phyloP scores from a whole-genome alignment of 345 rosid genomes.

The Populus euphratica region DNA sequence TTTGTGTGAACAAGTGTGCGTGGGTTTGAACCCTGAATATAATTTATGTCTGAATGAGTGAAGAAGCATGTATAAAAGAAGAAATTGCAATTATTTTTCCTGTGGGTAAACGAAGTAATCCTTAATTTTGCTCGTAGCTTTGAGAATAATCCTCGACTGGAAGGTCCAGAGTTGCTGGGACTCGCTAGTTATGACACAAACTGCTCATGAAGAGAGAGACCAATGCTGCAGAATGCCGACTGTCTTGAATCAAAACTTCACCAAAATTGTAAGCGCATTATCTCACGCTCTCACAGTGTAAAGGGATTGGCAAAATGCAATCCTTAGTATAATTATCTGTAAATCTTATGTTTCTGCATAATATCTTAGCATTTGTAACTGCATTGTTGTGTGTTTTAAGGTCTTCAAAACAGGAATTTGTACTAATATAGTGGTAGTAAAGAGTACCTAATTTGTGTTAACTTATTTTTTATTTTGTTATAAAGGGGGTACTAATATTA shows the following conservation, averaged over 20 bases:
- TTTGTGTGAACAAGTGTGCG: neutral
- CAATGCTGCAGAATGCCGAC: neutral
- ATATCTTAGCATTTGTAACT: conserved; percentile 13
- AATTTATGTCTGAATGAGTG: neutral
- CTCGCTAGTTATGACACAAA: conserved; percentile 85
- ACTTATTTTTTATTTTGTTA: too few species aligned
- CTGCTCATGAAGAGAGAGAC: conserved; percentile 47
- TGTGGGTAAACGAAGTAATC: neutral
- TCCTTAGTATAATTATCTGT: conserved; percentile 29
- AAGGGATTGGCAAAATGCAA: conserved; percentile 20
- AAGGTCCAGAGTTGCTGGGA: conserved; percentile 90
- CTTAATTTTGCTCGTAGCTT: conserved; percentile 44
- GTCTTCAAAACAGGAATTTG: conserved; percentile 20
- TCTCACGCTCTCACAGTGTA: conserved; percentile 23
- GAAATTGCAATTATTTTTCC: neutral
- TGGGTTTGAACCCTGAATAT: neutral
- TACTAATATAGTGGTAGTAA: conserved; percentile 17
- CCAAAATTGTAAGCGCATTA: conserved; percentile 14
- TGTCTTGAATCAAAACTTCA: conserved; percentile 5
- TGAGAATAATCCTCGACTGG: conserved; percentile 82
- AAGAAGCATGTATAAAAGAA: neutral
- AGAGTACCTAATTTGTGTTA: neutral
- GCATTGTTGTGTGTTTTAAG: conserved; percentile 16
- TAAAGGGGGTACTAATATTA: too few species aligned
- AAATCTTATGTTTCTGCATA: conserved; percentile 17